phyloP scores from a whole-genome alignment of 768 basidiomycete genomes.

The Podaxis carcinomalis region DNA sequence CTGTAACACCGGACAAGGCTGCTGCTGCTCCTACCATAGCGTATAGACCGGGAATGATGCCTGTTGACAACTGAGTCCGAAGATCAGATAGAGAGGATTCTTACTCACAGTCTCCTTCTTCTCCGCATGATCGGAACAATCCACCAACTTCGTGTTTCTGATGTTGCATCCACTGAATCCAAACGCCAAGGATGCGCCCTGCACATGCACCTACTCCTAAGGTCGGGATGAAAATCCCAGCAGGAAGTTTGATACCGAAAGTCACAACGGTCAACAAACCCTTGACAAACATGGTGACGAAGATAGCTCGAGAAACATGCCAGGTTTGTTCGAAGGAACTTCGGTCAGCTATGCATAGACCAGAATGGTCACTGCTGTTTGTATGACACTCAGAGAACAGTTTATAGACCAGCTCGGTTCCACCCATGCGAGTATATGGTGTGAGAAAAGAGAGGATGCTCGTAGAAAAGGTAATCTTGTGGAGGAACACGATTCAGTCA shows the following conservation, averaged over 20 bases:
- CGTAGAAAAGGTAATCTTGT: slow-evolving; percentile 74
- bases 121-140: slow-evolving; percentile 65
- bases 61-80: slow-evolving; percentile 19
- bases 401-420: slow-evolving; percentile 91
- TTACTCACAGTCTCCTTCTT: slow-evolving; percentile 57
- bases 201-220: slow-evolving; percentile 93
- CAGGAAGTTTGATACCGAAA: slow-evolving; percentile 88
- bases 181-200: slow-evolving; percentile 81
- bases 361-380: slow-evolving; percentile 47
- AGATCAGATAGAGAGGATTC: background rate
- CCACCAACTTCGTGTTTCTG: slow-evolving; percentile 46
- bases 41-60: slow-evolving; percentile 84
- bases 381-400: slow-evolving; percentile 83
- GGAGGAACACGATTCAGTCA: background rate
- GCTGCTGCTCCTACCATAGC: slow-evolving; percentile 97
- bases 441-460: slow-evolving; percentile 80
- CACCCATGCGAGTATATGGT: slow-evolving; percentile 89
- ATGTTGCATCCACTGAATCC: slow-evolving; percentile 72
- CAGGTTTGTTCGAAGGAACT: slow-evolving; percentile 50
- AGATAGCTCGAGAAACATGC: slow-evolving; percentile 60
- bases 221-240: slow-evolving; percentile 96
- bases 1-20: slow-evolving; percentile 91
- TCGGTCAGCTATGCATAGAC: slow-evolving; percentile 69
- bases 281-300: slow-evolving; percentile 80
- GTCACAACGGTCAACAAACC: slow-evolving; percentile 80